A percentile compares a stretch with the other conserved stretches of the same genome.
phyloP scores from a whole-genome alignment of 345 rosid species.

The Eucalyptus cloeziana region DNA sequence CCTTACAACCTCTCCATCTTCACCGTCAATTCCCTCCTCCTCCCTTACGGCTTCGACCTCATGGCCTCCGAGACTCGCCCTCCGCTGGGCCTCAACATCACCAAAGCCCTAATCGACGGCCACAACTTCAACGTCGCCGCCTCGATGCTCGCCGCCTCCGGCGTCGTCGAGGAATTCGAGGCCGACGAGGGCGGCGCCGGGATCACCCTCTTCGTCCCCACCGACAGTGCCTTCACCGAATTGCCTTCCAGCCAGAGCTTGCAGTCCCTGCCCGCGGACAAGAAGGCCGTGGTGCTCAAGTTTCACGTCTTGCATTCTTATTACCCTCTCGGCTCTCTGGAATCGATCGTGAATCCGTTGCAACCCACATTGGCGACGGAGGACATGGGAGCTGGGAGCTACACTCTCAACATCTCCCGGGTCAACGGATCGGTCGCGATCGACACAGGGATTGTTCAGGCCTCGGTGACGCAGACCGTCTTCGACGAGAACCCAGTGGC shows the following conservation, averaged over 20 bases:
- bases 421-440: constrained; percentile 75
- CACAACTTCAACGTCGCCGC: constrained; percentile 82
- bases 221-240: constrained; percentile 65
- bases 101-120: constrained; percentile 61
- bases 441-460: constrained; percentile 66
- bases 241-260: constrained; percentile 45
- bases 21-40: constrained; percentile 45
- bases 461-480: constrained; percentile 77
- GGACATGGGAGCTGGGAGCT: constrained; percentile 61
- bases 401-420: constrained; percentile 72
- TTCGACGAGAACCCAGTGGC: constrained; percentile 83
- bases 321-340: constrained; percentile 84
- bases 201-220: constrained; percentile 82
- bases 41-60: constrained; percentile 61
- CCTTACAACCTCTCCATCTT: constrained; percentile 64
- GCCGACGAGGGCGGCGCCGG: constrained; percentile 85
- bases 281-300: constrained; percentile 54
- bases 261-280: constrained; percentile 67
- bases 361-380: constrained; percentile 93
- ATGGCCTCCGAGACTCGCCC: constrained; percentile 65
- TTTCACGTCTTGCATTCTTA: constrained; percentile 89
- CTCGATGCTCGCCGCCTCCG: constrained; percentile 72
- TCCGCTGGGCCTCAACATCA: constrained; percentile 55
- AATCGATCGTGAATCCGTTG: constrained; percentile 82
- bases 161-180: constrained; percentile 64